Base-by-base conservation (phyloP, 1,284 basidiomycete genomes). In the Volvariella volvacea region DNA sequence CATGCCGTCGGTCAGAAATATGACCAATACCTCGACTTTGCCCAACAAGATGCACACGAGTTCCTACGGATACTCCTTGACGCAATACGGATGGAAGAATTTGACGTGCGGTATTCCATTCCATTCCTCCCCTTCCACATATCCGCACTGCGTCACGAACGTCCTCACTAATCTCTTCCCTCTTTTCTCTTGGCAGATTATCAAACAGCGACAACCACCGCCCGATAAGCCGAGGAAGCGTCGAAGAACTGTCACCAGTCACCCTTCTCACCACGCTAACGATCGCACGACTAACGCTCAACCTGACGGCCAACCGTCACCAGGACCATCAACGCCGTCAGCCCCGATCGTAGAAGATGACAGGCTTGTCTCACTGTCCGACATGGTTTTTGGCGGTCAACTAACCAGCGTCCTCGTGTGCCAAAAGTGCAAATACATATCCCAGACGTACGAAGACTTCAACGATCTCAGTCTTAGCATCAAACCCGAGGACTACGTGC, bases 21-120 rank as follows among this genome's bases (percentile, higher is more conserved):
- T 60, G 89, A 92, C 54, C 93, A 97, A 56, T 97, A 95, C 58
- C 79, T 90, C 40, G 92, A 93, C 56, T 87, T 87, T 57, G 75
- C 83, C 15, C 93, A 97, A 62, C 93, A 97, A 64, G 93, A 97
- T 56, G 92, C 92, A 3, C 93, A 97, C 59, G 93, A 96, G 66
- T 84, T 95, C 52, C 67, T 96, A 38, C 74, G 90, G 31, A 92
- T 93, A 51, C 70, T 96, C 46, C 70, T 96, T 38, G 93, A 96
- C 60, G 87, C 83, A n/a, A 88, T 94, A 74, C 79, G 90, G 41
- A 93, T 94, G 90, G 93, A 97, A 60, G 92, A 97, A 62, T 69
- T 84, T 48, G 93, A 97, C 60, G 88, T 92, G 54, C 63, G 87
- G 67, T 19, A 7, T 20, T 10, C 8, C 40, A 21, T 39, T 20